Base-by-base conservation (phyloP, 2,329 filamentous ascomycete species). In the Pseudogymnoascus sp. region DNA sequence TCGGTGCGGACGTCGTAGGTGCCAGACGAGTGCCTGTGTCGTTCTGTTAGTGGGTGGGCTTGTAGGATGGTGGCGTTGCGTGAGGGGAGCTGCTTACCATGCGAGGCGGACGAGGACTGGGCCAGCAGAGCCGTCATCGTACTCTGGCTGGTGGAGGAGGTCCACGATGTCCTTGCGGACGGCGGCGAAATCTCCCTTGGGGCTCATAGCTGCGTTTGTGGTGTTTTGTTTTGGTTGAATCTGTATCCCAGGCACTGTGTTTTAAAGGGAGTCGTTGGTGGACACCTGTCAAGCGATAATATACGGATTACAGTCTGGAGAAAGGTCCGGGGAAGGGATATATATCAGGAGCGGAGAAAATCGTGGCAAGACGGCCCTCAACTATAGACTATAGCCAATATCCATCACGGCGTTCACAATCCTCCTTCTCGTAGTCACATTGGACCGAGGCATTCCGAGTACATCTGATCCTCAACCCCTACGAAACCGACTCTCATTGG, bases 51-150 rank as follows among this genome's bases (percentile, higher is more conserved):
- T 16, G 4, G 14, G 2, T 33, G 43, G 2, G 14, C 14, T 50
- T 50, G 43, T 33, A n/a, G 25, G 28, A 33, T 9, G n/a, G 4
- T 30, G 43, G 7, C 22, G 38, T 22, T 25, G 14, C 8, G 16
- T 36, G 20, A 50, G n/a, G 20, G 39, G 30, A n/a, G 60, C 2
- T 8, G 72, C 75, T 65, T 72, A 82, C 83, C 83, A 87, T 61
- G 85, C 85, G 39, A 87, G 75, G 11, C 85, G 80, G 61, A 87
- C 83, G 58, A 87, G 79, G 0, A 87, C 81, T 0, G 84, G 85
- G 1, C 84, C 85, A 30, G 82, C 82, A 62, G 81, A 85, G 16
- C 84, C 85, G 72, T 87, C 84, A 67, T 87, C 85, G 70, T 86
- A 87, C 65, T 77, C 81, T 20, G 85, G 84, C 70, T 86, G 82